Conservation (phyloP, 2,329 filamentous ascomycete genomes). For the Alternaria gaisen region DNA sequence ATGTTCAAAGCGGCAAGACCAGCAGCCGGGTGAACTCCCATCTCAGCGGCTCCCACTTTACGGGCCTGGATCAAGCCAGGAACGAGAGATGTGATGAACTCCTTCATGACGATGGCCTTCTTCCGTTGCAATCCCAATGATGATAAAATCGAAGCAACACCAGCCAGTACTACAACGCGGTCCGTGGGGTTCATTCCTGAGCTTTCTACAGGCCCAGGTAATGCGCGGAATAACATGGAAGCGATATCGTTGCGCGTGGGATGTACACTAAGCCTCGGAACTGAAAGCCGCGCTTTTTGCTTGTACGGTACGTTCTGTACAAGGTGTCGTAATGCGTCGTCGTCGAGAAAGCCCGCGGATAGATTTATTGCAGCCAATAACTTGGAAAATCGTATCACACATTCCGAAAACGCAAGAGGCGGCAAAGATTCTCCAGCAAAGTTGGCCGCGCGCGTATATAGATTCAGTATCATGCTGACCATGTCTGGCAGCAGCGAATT, state of each 20-base stretch:
- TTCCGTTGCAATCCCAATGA: conserved; percentile 83
- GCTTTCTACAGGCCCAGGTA: conserved; percentile 64
- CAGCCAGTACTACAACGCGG: conserved; percentile 79
- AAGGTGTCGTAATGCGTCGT: conserved; percentile 61
- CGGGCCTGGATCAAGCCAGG: conserved; percentile 88
- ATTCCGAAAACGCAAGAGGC: conserved; percentile 75
- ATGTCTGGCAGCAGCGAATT: conserved; percentile 74
- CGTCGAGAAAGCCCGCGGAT: conserved; percentile 69
- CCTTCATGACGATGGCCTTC: conserved; percentile 87
- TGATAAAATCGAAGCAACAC: conserved; percentile 86
- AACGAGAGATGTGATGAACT: conserved; percentile 83
- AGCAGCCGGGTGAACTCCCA: conserved; percentile 92
- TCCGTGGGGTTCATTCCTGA: conserved; percentile 76
- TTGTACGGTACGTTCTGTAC: conserved; percentile 55
- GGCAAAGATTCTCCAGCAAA: conserved; percentile 74
- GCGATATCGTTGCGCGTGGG: conserved; percentile 50
- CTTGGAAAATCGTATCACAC: conserved; percentile 76
- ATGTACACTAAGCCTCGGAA: conserved; percentile 46
- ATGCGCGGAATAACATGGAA: conserved; percentile 48
- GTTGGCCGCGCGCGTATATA: conserved; percentile 74
- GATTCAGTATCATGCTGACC: conserved; percentile 74
- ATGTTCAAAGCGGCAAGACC: conserved; percentile 77
- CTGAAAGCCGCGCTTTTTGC: conserved; percentile 53
- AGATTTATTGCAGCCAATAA: conserved; percentile 73
- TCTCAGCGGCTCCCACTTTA: conserved; percentile 92